A percentile compares a stretch with the other conserved stretches of the same genome.
Evolutionary conservation across 2,329 filamentous ascomycete genomes (phyloP).

Genomic region (Cadophora luteo-olivacea): DNA sequence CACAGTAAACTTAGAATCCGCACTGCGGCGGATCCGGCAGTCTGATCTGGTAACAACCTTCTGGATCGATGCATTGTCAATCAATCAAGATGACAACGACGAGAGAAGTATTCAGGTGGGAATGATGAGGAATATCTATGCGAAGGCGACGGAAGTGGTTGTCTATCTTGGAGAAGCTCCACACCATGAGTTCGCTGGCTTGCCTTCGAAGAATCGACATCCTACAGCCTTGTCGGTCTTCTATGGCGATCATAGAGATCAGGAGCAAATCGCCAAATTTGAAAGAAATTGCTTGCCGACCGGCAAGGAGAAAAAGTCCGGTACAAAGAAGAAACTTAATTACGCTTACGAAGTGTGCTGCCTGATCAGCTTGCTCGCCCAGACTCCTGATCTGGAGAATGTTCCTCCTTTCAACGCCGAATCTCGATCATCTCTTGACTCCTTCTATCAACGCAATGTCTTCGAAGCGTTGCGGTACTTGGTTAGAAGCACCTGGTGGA

Average conservation of each 20-base stretch:
- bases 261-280: not conserved
- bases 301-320: not conserved
- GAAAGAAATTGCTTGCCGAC: not conserved
- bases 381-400: not conserved
- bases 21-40: constrained; percentile 19
- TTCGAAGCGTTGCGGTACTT: constrained; percentile 12
- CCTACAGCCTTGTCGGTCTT: not conserved
- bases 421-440: not conserved
- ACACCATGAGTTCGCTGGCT: not conserved
- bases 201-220: not conserved
- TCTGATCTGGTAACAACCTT: not conserved
- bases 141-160: constrained; percentile 5
- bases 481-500: constrained; percentile 25
- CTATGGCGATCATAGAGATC: constrained; percentile 11
- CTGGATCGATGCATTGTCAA: constrained; percentile 21
- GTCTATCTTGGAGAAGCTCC: constrained; percentile 25
- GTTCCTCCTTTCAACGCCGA: not conserved
- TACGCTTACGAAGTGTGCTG: constrained; percentile 4
- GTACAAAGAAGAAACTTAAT: not conserved
- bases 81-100: constrained; percentile 22
- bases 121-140: constrained; percentile 26
- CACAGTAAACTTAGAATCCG: constrained; percentile 23
- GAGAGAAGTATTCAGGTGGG: constrained; percentile 24
- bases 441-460: constrained; percentile 15
- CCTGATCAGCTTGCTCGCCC: constrained; percentile 1